Conservation (phyloP, 176 grass and related monocot species). For the Tillandsia fasciculata region DNA sequence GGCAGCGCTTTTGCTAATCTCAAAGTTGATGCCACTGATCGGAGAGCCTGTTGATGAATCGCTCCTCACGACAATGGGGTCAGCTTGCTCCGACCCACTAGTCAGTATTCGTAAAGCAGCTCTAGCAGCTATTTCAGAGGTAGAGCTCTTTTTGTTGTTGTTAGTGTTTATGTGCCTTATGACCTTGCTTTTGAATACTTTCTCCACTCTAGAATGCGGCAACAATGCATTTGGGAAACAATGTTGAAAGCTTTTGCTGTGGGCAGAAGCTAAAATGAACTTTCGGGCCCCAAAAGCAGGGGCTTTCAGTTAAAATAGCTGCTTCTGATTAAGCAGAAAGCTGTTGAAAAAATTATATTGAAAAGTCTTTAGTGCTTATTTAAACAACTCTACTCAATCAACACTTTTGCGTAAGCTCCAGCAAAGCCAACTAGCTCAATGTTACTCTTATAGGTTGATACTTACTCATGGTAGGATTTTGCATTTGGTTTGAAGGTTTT, state of each 20-base stretch:
- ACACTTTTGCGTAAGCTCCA: too few relatives aligned
- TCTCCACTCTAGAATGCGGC: background rate
- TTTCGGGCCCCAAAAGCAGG: too few relatives aligned
- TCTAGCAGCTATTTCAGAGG: slow-evolving; percentile 86
- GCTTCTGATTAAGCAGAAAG: too few relatives aligned
- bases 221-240: background rate
- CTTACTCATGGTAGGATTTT: background rate
- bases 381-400: too few relatives aligned
- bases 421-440: too few relatives aligned
- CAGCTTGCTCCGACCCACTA: slow-evolving; percentile 80
- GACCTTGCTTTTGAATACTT: background rate
- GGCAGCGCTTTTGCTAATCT: slow-evolving; percentile 61
- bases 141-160: slow-evolving; percentile 17
- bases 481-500: slow-evolving; percentile 32
- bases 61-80: slow-evolving; percentile 47
- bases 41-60: slow-evolving; percentile 52
- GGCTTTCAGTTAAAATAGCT: too few relatives aligned
- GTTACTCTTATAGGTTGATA: too few relatives aligned
- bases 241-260: too few relatives aligned
- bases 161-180: slow-evolving; percentile 1
- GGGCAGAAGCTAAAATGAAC: too few relatives aligned
- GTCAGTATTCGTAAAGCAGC: slow-evolving; percentile 87
- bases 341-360: too few relatives aligned
- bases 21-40: slow-evolving; percentile 54
- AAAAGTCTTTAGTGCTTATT: too few relatives aligned